Conservation (phyloP, 164 flowering plant genomes). For the Berberis vulgaris region DNA sequence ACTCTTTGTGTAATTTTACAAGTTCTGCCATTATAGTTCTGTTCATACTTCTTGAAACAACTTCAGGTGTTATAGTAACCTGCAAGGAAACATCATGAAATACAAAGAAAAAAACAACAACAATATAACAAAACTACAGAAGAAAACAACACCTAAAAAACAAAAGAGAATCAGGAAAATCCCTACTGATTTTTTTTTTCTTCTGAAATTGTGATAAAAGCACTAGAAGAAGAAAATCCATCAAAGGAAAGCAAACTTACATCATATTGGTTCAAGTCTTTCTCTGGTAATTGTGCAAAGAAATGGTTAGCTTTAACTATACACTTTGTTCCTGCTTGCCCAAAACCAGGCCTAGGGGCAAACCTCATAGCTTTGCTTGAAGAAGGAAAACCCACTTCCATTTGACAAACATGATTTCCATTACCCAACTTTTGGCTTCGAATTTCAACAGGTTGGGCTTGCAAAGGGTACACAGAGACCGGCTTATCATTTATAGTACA, state of each 20-base stretch:
- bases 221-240: constrained; percentile 6
- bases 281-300: constrained; percentile 71
- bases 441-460: constrained; percentile 14
- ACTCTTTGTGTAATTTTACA: constrained; percentile 59
- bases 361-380: constrained; percentile 65
- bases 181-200: background rate
- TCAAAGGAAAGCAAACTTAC: constrained; percentile 35
- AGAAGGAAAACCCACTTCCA: constrained; percentile 51
- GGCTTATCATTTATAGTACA: constrained; percentile 37
- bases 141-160: background rate
- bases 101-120: background rate
- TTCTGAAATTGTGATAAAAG: background rate
- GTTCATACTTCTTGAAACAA: constrained; percentile 57
- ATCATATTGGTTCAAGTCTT: constrained; percentile 90
- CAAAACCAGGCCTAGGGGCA: constrained; percentile 77
- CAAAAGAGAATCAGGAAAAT: background rate
- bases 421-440: constrained; percentile 22
- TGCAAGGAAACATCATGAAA: constrained; percentile 20
- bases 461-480: constrained; percentile 8
- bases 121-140: background rate
- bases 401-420: constrained; percentile 29
- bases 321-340: constrained; percentile 75
- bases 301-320: constrained; percentile 96
- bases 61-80: constrained; percentile 91
- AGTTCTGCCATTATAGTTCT: constrained; percentile 78